A percentile compares a stretch with the other conserved stretches of the same genome.
These are phyloP conservation scores for Eucalyptus paniculata DNA, from an alignment of 345 rosid genomes.

Conservation along the genomic window DNA sequence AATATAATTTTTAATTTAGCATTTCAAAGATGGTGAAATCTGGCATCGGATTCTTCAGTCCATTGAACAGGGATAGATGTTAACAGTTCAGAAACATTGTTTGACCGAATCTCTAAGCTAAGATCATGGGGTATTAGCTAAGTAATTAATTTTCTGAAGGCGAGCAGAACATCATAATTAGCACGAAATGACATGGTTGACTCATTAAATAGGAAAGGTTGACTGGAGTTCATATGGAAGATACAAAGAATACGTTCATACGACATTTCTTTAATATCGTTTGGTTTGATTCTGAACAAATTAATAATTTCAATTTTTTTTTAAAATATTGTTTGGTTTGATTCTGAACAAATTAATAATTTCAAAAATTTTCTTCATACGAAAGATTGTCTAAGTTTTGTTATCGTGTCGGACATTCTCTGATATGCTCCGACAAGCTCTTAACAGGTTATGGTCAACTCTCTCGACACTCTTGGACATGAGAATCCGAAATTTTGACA, in stretches of 20 bases:
- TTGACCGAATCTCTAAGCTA: neutral
- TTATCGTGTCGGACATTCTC: fast-evolving
- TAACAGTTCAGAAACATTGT: neutral
- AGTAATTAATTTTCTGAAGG: neutral
- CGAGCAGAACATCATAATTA: neutral
- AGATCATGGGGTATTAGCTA: neutral
- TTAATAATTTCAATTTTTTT: neutral
- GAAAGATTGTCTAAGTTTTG: neutral
- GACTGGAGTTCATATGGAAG: neutral
- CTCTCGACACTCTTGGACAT: too few relatives aligned
- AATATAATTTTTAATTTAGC: neutral
- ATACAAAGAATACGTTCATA: neutral
- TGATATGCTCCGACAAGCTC: too few relatives aligned
- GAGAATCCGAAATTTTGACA: too few relatives aligned
- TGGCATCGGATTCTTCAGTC: neutral
- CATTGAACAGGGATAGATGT: neutral
- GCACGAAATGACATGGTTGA: neutral
- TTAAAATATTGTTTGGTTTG: too few relatives aligned
- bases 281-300: neutral
- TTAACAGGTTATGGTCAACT: too few relatives aligned
- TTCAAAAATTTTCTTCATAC: neutral
- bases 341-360: neutral
- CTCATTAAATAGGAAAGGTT: neutral
- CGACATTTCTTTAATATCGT: neutral
- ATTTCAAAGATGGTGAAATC: neutral